Evolutionary conservation across 768 basidiomycete genomes (phyloP), one percentile per base, ranked within the genome.

Genomic region (Termitomyces sp.): DNA sequence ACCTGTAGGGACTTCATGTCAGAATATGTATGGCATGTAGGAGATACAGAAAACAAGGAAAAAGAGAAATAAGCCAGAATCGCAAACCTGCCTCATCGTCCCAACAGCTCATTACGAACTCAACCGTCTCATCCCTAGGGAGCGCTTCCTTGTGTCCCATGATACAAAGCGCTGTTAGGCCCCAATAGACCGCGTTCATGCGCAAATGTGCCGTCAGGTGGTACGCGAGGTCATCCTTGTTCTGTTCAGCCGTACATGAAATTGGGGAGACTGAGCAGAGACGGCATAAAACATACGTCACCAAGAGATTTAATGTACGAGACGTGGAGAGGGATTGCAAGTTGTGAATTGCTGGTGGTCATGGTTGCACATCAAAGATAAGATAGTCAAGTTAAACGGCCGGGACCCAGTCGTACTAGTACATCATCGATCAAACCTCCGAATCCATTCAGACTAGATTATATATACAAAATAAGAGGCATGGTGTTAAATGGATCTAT

Each of bases 161-260:
- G 47, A 94, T 76, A 38, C 81, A 89, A 3, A 96, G 74, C 0
- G 97, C 94, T 0, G 90, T 93, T 41, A 94, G 76, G 8, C 94
- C 97, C 97, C 97, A 99, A 71, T 97, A 99, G 8, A 98, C 78
- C 2, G 94, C 96, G 70, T 98, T 98, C 72, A 99, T 77, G 7
- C 96, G 90, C 7, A 98, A 81, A 71, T 99, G 97, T 13, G 94
- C 79, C 0, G 95, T 95, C 20, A 96, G 78, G 69, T 96, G 92
- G 72, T 96, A 96, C 1, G 82, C 78, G 18, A 97, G 79, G 62
- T 94, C 92, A 75, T 92, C 85, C 57, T 88, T 87, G 72, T 77
- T 87, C 90, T 90, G 65, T n/a, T 47, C 26, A 11, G 5, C 28
- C 36, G 24, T 49, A 47, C 52, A 40, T 30, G 35, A 24, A 6